Percentiles rank a stretch among this genome's conserved stretches.
These are phyloP conservation scores for Crithidia acanthocephali DNA, from an alignment of 208 protist species.

Conservation along the genomic window DNA sequence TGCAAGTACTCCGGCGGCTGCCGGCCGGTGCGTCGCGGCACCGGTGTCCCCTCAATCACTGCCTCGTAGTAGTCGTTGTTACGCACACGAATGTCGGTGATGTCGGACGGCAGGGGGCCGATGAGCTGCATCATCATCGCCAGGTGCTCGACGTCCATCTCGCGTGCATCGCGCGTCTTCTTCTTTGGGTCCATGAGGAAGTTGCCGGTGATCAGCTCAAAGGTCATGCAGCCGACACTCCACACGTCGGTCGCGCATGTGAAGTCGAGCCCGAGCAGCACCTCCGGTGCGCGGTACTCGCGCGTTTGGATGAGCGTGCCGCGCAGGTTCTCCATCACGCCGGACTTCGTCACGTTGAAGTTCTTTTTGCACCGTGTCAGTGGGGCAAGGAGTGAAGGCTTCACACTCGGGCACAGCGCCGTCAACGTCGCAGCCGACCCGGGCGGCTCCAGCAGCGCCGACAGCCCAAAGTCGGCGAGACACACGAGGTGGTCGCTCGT, in stretches of 20 bases:
- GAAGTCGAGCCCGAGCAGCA: slow-evolving; percentile 88
- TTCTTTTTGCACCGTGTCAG: slow-evolving; percentile 62
- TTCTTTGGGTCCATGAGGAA: slow-evolving; percentile 91
- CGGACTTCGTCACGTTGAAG: slow-evolving; percentile 57
- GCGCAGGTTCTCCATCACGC: slow-evolving; percentile 60
- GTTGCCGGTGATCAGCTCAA: slow-evolving; percentile 87
- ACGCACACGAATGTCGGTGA: slow-evolving; percentile 48
- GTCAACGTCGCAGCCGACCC: slow-evolving; percentile 19
- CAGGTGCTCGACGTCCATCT: slow-evolving; percentile 78
- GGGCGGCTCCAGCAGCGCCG: slow-evolving; percentile 58
- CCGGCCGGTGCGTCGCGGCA: slow-evolving; percentile 7
- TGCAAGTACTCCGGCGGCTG: slow-evolving; percentile 65
- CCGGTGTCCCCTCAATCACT: neutral
- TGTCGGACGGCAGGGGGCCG: slow-evolving; percentile 60
- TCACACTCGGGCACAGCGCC: slow-evolving; percentile 23
- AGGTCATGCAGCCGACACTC: slow-evolving; percentile 92
- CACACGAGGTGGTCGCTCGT: slow-evolving; percentile 59
- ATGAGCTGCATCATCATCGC: slow-evolving; percentile 89
- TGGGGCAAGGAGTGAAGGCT: slow-evolving; percentile 32
- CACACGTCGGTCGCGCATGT: slow-evolving; percentile 91
- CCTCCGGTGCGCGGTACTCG: slow-evolving; percentile 92
- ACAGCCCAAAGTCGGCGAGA: slow-evolving; percentile 84
- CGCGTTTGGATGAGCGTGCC: slow-evolving; percentile 91
- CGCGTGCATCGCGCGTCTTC: slow-evolving; percentile 47
- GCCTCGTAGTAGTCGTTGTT: slow-evolving; percentile 52